phyloP scores from a whole-genome alignment of 2,329 filamentous ascomycete genomes.

The Aspergillus ochraceoroseus region DNA sequence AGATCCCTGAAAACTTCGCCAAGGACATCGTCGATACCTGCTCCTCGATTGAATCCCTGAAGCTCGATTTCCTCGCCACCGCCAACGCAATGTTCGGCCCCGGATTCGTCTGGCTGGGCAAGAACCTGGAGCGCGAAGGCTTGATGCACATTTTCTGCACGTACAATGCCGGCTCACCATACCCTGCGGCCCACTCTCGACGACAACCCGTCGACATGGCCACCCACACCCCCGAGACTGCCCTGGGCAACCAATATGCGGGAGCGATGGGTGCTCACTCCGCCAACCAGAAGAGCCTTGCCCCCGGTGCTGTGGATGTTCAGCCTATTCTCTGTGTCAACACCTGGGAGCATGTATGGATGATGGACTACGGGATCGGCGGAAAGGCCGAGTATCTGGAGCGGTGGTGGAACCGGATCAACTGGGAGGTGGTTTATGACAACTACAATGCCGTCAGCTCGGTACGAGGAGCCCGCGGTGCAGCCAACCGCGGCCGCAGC shows the following conservation, averaged over 20 bases:
- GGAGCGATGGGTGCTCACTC: slow-evolving; percentile 35
- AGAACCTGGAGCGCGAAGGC: slow-evolving; percentile 45
- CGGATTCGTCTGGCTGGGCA: slow-evolving; percentile 93
- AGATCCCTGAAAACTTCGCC: slow-evolving; percentile 56
- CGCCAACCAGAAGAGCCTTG: slow-evolving; percentile 34
- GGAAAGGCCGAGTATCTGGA: slow-evolving; percentile 73
- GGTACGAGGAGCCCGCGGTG: slow-evolving; percentile 21
- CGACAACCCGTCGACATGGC: slow-evolving; percentile 52
- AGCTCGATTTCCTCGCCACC: slow-evolving; percentile 71
- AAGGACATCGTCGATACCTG: slow-evolving; percentile 64
- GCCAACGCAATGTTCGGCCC: slow-evolving; percentile 92
- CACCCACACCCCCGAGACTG: slow-evolving; percentile 36
- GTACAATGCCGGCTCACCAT: slow-evolving; percentile 87
- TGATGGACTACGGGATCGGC: slow-evolving; percentile 70
- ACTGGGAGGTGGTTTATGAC: slow-evolving; percentile 71
- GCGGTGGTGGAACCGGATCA: slow-evolving; percentile 80
- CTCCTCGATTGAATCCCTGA: slow-evolving; percentile 76
- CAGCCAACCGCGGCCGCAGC: slow-evolving; percentile 22
- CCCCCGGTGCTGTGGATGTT: slow-evolving; percentile 49
- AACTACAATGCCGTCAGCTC: slow-evolving; percentile 37
- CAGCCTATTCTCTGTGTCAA: slow-evolving; percentile 83
- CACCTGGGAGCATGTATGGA: slow-evolving; percentile 93
- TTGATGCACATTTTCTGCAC: slow-evolving; percentile 70
- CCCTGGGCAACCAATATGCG: slow-evolving; percentile 35
- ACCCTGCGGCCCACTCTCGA: slow-evolving; percentile 77